phyloP scores from a whole-genome alignment of 768 basidiomycete species.

The Podaxis pistillaris region DNA sequence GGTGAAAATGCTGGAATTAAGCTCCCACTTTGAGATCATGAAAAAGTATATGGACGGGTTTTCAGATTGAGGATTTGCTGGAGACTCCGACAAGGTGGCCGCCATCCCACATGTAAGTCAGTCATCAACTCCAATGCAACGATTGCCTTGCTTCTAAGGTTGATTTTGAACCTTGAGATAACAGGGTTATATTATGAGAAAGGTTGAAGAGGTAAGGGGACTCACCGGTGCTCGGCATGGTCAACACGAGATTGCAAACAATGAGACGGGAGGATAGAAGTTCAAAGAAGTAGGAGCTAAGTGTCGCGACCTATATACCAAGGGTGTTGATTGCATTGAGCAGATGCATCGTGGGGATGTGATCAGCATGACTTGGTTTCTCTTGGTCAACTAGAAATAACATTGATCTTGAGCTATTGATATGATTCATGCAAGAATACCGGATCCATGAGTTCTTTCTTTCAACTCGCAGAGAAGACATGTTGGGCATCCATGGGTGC shows the following conservation, averaged over 20 bases:
- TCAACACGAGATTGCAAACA: too few species aligned
- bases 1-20: neutral
- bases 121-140: neutral
- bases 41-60: neutral
- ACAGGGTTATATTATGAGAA: neutral
- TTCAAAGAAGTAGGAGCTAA: too few species aligned
- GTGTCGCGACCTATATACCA: neutral
- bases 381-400: too few species aligned
- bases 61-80: neutral
- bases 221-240: neutral
- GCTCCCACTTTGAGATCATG: neutral
- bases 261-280: too few species aligned
- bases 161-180: neutral
- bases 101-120: neutral
- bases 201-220: neutral
- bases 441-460: too few species aligned
- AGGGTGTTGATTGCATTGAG: neutral
- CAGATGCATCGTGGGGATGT: neutral
- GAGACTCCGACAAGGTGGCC: neutral
- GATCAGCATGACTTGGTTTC: constrained; percentile 17
- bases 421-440: too few species aligned
- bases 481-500: too few species aligned
- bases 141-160: neutral
- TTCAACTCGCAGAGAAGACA: too few species aligned
- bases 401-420: too few species aligned